Conservation (phyloP, 305 asterid genomes). For the Striga hermonthica region DNA sequence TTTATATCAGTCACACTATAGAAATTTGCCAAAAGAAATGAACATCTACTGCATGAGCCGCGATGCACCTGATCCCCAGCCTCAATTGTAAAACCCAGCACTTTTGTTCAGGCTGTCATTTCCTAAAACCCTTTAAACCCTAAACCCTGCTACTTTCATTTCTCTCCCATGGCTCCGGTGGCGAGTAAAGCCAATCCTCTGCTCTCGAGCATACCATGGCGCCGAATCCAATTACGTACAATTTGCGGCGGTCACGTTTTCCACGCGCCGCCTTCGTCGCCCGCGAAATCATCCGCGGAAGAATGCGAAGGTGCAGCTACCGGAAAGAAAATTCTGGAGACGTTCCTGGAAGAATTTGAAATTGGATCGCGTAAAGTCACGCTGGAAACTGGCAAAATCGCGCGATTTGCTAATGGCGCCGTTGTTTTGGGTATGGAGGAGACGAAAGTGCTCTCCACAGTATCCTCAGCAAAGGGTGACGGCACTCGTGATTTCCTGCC, state of each 20-base stretch:
- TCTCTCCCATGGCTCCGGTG: slow-evolving; percentile 56
- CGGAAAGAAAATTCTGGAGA: slow-evolving; percentile 67
- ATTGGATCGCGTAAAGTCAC: slow-evolving; percentile 61
- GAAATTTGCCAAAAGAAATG: too few relatives aligned
- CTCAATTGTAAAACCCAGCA: slow-evolving; percentile 24
- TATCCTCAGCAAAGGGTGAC: slow-evolving; percentile 75
- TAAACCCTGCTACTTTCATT: slow-evolving; percentile 29
- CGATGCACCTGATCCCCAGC: slow-evolving; percentile 30
- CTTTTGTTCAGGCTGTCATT: background rate
- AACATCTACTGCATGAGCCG: background rate
- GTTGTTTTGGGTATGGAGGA: slow-evolving; percentile 82
- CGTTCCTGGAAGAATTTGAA: slow-evolving; percentile 80
- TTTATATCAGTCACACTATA: too few relatives aligned
- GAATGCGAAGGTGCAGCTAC: slow-evolving; percentile 39
- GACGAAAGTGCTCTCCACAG: slow-evolving; percentile 86
- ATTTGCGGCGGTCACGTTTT: slow-evolving; percentile 63
- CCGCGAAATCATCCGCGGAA: slow-evolving; percentile 33
- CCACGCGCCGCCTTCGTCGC: slow-evolving; percentile 45
- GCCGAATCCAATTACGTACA: slow-evolving; percentile 52
- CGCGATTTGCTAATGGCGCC: slow-evolving; percentile 87
- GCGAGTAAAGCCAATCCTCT: slow-evolving; percentile 59
- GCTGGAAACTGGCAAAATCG: slow-evolving; percentile 84
- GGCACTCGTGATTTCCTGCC: slow-evolving; percentile 82
- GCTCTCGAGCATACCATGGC: slow-evolving; percentile 61
- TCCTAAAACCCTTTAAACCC: slow-evolving; percentile 50